Base-by-base conservation (phyloP, 129 eudicot species). In the Gnaphalium uliginosum region DNA sequence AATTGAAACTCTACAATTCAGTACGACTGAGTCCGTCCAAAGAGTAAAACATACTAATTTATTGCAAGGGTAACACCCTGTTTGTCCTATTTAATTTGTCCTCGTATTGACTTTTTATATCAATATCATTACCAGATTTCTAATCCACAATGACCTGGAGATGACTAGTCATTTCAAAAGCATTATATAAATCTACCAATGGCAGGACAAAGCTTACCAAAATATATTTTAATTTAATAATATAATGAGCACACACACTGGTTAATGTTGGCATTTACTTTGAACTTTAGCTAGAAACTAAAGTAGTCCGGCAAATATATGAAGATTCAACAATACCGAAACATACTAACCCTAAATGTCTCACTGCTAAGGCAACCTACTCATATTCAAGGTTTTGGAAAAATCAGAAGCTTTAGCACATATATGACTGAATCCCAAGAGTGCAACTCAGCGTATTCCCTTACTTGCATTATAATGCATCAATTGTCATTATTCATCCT, bases 111-210 rank as follows among this genome's bases (percentile, higher is more conserved):
- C 70, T 30, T 1, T 39, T 22, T n/a, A 22, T 66, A 66, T 66
- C 7, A 7, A 33, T 66, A 33, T 32, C 70, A 65, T 66, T 66
- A 50, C 46, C 13, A 18, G 27, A 32, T 33, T 7, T 18, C 25
- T 66, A 66, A 66, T 33, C 70, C 70, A 66, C 25, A n/a, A 66
- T 66, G 70, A 65, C 48, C 22, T n/a, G 51, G 48, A 66, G 48
- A 66, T 66, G 50, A 29, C 70, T 66, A 66, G 18, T 66, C 70
- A 66, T 66, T 61, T 61, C 14, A 61, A 61, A 24, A 61, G 30
- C 18, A 8, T 13, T 66, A 65, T 66, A 66, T 66, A 66, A 66
- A 18, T 66, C 23, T 53, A 66, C 27, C 68, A 17, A 56, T 4
- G 71, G 17, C 27, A 66, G 27, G 70, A 51, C 48, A 71, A 46